These are phyloP conservation scores for Chrysochromulina tobinii DNA, from an alignment of 78 protist species.

Conservation along the genomic window DNA sequence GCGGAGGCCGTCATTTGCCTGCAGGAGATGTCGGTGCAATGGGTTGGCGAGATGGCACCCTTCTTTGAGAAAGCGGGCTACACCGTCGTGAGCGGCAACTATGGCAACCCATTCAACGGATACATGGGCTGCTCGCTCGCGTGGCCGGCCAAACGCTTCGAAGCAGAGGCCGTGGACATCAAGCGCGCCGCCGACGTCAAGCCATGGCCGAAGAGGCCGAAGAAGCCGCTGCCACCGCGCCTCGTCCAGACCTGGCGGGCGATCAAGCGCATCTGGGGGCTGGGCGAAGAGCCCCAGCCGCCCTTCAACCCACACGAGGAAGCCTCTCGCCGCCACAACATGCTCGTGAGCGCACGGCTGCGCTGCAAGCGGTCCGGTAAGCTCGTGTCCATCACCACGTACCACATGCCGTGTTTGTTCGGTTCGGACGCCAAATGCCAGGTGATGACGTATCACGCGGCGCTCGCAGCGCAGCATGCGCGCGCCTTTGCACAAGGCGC, in stretches of 20 bases:
- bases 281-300: no score
- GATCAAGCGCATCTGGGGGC: no score
- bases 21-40: background rate
- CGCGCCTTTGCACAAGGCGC: background rate
- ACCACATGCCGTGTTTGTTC: constrained; percentile 27
- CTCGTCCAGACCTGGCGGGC: no score
- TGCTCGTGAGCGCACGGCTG: background rate
- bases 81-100: background rate
- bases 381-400: background rate
- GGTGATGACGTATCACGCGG: background rate
- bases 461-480: background rate
- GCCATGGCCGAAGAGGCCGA: background rate
- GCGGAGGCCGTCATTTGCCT: background rate
- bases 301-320: background rate
- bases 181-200: background rate
- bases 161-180: background rate
- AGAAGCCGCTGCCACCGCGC: no score
- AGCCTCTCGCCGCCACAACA: background rate
- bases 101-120: constrained; percentile 1
- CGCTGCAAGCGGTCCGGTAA: background rate
- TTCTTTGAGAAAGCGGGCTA: background rate
- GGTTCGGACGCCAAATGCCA: background rate
- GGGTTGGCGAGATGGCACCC: background rate
- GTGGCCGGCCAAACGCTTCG: background rate
- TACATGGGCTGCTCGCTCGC: constrained; percentile 1